Evolutionary conservation across 352 stramenopile genomes (phyloP).

Genomic region (Globisporangium emineosum): DNA sequence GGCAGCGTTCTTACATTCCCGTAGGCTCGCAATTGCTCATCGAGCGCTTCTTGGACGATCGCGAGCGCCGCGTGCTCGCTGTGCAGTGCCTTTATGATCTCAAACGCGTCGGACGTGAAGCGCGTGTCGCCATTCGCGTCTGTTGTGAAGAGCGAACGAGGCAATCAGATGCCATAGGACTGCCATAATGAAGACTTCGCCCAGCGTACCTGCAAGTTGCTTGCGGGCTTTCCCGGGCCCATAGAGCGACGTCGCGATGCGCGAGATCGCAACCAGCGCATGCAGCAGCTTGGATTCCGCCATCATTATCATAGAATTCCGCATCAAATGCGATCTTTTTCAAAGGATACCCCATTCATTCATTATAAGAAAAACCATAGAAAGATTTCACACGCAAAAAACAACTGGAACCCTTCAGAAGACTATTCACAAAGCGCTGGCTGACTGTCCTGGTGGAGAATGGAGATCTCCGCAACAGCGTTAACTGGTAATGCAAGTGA

Average conservation of each 20-base stretch:
- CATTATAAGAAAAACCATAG: neutral
- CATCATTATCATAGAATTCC: neutral
- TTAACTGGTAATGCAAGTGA: neutral
- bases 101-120: slow-evolving; percentile 19
- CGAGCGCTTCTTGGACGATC: slow-evolving; percentile 12
- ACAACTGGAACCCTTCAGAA: neutral
- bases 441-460: neutral
- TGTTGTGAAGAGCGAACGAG: too few relatives aligned
- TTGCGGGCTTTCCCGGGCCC: slow-evolving; percentile 17
- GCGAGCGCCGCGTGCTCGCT: slow-evolving; percentile 18
- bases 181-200: neutral
- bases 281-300: slow-evolving; percentile 2
- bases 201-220: slow-evolving; percentile 9
- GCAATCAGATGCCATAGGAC: too few relatives aligned
- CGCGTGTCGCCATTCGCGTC: slow-evolving; percentile 7
- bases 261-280: slow-evolving; percentile 8
- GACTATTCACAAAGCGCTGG: neutral
- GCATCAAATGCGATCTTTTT: neutral
- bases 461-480: neutral
- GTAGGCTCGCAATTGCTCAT: slow-evolving; percentile 6
- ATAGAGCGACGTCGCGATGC: slow-evolving; percentile 10
- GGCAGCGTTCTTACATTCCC: slow-evolving; percentile 12
- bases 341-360: neutral
- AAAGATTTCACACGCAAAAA: neutral
- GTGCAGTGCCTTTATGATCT: slow-evolving; percentile 6